These are phyloP conservation scores for Pleurotus ostreatus DNA, from an alignment of 768 basidiomycete species.

Conservation along the genomic window DNA sequence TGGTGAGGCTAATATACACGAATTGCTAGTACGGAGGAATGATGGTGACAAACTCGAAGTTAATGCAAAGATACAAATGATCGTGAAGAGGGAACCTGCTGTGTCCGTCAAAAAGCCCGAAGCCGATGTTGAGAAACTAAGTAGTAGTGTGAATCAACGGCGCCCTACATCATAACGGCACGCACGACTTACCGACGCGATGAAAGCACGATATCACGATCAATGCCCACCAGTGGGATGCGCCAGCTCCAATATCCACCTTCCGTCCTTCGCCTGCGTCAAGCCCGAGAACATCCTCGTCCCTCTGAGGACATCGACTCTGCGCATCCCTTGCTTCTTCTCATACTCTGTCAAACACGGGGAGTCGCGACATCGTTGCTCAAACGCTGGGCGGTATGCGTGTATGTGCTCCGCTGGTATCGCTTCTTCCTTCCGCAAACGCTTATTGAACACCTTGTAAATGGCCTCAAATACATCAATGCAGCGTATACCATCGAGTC, in stretches of 20 bases:
- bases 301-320: slow-evolving; percentile 53
- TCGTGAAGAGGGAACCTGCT: slow-evolving; percentile 1
- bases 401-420: slow-evolving; percentile 13
- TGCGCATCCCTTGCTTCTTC: slow-evolving; percentile 44
- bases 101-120: not conserved
- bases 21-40: not conserved
- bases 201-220: not conserved
- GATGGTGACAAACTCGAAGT: not conserved
- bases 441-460: slow-evolving; percentile 40
- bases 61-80: not conserved
- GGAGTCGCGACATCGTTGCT: slow-evolving; percentile 40
- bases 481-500: slow-evolving; percentile 41
- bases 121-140: not conserved
- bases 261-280: slow-evolving; percentile 28
- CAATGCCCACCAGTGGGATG: slow-evolving; percentile 3
- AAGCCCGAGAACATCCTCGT: slow-evolving; percentile 53
- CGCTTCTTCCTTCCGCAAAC: slow-evolving; percentile 42
- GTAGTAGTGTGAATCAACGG: too few relatives aligned
- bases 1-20: too few relatives aligned
- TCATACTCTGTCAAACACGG: slow-evolving; percentile 37
- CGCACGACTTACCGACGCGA: not conserved
- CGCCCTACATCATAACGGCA: too few relatives aligned
- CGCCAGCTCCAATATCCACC: slow-evolving; percentile 28
- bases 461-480: slow-evolving; percentile 60
- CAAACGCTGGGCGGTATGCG: slow-evolving; percentile 38